Conservation (phyloP, 2,329 filamentous ascomycete genomes). For the Ilyonectria destructans region DNA sequence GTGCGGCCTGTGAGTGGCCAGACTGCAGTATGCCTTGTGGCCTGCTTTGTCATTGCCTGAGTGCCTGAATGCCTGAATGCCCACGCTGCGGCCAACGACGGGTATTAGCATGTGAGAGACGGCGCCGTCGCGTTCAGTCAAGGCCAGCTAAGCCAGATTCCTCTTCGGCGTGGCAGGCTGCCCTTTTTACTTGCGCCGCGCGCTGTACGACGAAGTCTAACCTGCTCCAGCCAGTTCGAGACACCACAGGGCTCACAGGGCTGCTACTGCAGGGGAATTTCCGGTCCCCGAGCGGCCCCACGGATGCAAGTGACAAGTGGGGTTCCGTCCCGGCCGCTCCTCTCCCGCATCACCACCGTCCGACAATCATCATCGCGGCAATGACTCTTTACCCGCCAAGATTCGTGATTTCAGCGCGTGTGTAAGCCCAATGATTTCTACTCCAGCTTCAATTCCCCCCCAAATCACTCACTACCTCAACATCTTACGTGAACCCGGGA, state of each 20-base stretch:
- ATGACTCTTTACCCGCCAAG: background rate
- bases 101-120: background rate
- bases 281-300: background rate
- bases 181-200: background rate
- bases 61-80: background rate
- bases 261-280: background rate
- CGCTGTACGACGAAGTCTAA: background rate
- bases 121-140: too few relatives aligned
- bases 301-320: background rate
- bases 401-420: background rate
- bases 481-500: background rate
- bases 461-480: background rate
- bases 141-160: background rate
- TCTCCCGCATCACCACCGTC: background rate
- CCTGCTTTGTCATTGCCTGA: background rate
- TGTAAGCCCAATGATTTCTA: background rate
- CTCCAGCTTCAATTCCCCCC: background rate
- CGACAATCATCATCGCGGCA: background rate
- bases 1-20: background rate
- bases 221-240: too few relatives aligned
- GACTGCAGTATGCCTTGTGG: background rate
- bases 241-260: background rate
- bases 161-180: slow-evolving; percentile 11
- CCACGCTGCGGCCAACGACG: background rate
- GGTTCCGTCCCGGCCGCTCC: background rate